phyloP scores from a whole-genome alignment of 257 asterid species.

The Buddleja alternifolia region DNA sequence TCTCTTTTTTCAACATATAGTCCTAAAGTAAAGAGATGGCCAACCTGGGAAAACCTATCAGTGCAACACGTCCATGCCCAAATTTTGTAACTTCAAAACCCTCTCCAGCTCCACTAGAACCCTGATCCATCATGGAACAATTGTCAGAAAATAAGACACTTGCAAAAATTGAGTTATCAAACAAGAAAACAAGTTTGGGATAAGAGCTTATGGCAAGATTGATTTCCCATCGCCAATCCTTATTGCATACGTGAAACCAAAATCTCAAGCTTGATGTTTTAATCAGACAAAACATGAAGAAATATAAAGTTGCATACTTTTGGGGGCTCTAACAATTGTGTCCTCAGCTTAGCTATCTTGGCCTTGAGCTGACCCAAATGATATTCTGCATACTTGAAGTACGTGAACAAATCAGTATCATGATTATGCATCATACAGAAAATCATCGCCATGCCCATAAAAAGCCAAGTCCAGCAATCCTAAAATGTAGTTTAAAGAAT shows the following conservation, averaged over 20 bases:
- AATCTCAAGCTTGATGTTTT: not conserved
- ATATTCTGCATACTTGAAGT: conserved; percentile 61
- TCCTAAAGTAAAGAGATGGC: conserved; percentile 31
- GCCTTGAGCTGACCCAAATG: conserved; percentile 99
- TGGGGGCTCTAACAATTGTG: conserved; percentile 97
- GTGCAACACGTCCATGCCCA: conserved; percentile 98
- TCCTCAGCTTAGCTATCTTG: conserved; percentile 97
- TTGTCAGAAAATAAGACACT: conserved; percentile 26
- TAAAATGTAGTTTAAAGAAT: not conserved
- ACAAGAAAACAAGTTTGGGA: not conserved
- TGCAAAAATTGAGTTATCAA: not conserved
- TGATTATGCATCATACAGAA: not conserved
- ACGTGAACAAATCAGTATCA: conserved; percentile 14
- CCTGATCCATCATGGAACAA: conserved; percentile 52
- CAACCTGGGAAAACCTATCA: conserved; percentile 98
- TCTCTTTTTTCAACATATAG: not conserved
- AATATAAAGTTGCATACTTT: conserved; percentile 55
- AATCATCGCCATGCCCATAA: not conserved
- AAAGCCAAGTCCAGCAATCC: not conserved
- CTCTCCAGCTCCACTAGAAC: conserved; percentile 98
- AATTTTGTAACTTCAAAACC: conserved; percentile 97
- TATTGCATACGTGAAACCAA: conserved; percentile 11
- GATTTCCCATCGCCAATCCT: not conserved
- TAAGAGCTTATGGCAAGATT: not conserved
- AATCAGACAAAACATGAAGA: conserved; percentile 4